Evolutionary conservation across 495 filamentous ascomycete genomes (phyloP).

Genomic region (Aspergillus haitiensis): DNA sequence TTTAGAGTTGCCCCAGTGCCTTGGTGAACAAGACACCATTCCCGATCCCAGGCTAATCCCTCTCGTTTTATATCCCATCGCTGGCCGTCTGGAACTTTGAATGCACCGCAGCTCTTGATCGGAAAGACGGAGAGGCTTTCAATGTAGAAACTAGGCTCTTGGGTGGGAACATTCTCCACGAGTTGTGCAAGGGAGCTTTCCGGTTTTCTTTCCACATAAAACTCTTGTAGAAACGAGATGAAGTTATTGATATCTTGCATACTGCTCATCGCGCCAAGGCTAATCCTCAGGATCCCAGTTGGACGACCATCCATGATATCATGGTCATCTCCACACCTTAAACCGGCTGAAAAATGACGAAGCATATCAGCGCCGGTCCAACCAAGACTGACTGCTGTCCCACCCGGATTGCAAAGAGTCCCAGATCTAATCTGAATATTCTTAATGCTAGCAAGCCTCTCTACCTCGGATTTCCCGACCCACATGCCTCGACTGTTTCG

Average conservation of each 20-base stretch:
- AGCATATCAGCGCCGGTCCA: constrained; percentile 77
- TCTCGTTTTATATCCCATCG: constrained; percentile 75
- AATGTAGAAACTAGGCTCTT: constrained; percentile 44
- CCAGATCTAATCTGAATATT: constrained; percentile 82
- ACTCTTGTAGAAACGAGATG: constrained; percentile 70
- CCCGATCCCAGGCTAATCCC: constrained; percentile 86
- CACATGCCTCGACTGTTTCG: constrained; percentile 64
- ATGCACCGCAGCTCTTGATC: constrained; percentile 86
- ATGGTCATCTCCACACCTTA: constrained; percentile 75
- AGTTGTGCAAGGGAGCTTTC: constrained; percentile 29
- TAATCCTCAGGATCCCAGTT: constrained; percentile 81
- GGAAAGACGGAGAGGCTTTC: constrained; percentile 72
- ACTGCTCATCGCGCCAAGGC: constrained; percentile 86
- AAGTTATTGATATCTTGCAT: constrained; percentile 71
- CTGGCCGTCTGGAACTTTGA: constrained; percentile 60
- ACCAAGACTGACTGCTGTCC: constrained; percentile 66
- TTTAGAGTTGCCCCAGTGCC: constrained; percentile 74
- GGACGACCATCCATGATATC: constrained; percentile 82
- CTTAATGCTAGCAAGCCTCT: constrained; percentile 75
- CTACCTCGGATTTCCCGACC: constrained; percentile 79
- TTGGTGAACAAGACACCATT: constrained; percentile 89
- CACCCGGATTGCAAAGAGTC: constrained; percentile 88
- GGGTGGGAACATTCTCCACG: constrained; percentile 19
- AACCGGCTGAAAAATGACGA: constrained; percentile 75
- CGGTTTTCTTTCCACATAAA: constrained; percentile 60